Evolutionary conservation across 1,139 yeast species (phyloP).

Genomic region (Saccharomyces hybrid): DNA sequence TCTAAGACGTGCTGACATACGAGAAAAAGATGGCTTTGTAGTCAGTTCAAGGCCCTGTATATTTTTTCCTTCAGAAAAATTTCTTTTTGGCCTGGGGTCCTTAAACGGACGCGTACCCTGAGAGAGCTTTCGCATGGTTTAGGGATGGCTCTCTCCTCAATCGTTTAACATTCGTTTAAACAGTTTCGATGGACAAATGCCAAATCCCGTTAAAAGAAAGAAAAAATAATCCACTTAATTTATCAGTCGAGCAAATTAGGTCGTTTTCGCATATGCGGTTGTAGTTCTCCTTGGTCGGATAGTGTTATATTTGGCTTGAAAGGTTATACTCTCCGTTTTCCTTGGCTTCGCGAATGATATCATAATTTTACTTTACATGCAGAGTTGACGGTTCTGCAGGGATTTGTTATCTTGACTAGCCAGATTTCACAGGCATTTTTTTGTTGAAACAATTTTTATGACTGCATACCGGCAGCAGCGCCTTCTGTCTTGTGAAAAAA

Average conservation of each 20-base stretch:
- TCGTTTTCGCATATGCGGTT: background rate
- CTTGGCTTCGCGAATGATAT: background rate
- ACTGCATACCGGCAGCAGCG: background rate
- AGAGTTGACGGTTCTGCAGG: background rate
- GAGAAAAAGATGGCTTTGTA: conserved; percentile 1
- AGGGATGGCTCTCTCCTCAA: background rate
- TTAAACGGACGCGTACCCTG: background rate
- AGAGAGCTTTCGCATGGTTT: background rate
- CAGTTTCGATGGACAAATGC: background rate
- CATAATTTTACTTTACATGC: background rate
- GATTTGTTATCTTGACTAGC: background rate
- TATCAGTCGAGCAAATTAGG: background rate
- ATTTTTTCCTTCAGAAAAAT: background rate
- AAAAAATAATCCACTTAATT: background rate
- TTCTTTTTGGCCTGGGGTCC: background rate
- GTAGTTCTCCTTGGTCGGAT: background rate
- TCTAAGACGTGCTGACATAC: background rate
- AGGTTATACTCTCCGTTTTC: background rate
- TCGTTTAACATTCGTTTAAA: background rate
- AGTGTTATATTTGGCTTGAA: background rate
- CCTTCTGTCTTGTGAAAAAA: background rate
- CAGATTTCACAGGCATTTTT: background rate
- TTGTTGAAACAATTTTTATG: background rate
- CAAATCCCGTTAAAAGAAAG: background rate
- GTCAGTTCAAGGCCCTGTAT: background rate